Evolutionary conservation across 2,329 filamentous ascomycete genomes (phyloP).

Genomic region (Xylaria hypoxylon): DNA sequence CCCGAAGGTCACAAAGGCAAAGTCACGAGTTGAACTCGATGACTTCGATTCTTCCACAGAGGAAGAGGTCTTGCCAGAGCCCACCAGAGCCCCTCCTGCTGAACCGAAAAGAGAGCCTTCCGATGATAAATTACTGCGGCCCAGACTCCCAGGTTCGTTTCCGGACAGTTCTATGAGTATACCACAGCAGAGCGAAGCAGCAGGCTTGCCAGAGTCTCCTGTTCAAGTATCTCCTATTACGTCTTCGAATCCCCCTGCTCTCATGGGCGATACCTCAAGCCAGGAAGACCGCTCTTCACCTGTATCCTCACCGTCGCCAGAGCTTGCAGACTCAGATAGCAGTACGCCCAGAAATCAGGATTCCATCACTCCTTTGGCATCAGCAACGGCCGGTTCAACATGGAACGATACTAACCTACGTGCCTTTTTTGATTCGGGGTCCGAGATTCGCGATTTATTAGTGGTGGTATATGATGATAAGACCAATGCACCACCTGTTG

Average conservation of each 20-base stretch:
- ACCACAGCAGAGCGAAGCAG: slow-evolving; percentile 52
- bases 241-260: slow-evolving; percentile 69
- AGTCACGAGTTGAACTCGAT: slow-evolving; percentile 74
- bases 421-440: slow-evolving; percentile 90
- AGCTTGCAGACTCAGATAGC: slow-evolving; percentile 63
- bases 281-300: slow-evolving; percentile 74
- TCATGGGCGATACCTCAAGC: slow-evolving; percentile 78
- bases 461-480: slow-evolving; percentile 95
- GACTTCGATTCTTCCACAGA: slow-evolving; percentile 73
- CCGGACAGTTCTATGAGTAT: slow-evolving; percentile 56
- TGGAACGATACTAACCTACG: slow-evolving; percentile 91
- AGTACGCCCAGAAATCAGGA: slow-evolving; percentile 58
- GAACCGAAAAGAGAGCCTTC: slow-evolving; percentile 46
- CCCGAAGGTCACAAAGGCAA: slow-evolving; percentile 68
- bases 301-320: slow-evolving; percentile 73
- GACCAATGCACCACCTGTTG: slow-evolving; percentile 80
- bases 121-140: slow-evolving; percentile 48
- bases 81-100: slow-evolving; percentile 42
- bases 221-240: slow-evolving; percentile 71
- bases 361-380: slow-evolving; percentile 65
- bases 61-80: slow-evolving; percentile 54
- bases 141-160: slow-evolving; percentile 56
- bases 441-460: slow-evolving; percentile 89
- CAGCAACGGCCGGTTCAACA: slow-evolving; percentile 68
- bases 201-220: slow-evolving; percentile 73